Conservation (phyloP, 768 basidiomycete genomes). For the Xerocomellus intermedius region DNA sequence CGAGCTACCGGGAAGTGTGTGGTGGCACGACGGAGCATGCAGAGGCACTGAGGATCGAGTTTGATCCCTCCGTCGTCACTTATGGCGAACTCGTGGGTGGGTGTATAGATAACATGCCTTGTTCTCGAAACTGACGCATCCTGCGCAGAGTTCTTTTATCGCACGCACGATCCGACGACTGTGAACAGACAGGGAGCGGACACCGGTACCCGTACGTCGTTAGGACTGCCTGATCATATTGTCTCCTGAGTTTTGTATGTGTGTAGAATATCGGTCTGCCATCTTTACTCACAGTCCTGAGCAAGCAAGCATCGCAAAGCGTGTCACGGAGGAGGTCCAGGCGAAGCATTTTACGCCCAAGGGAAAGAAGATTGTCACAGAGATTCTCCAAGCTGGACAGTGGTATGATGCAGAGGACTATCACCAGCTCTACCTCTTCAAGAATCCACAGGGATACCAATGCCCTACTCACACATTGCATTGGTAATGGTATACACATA, state of each 20-base stretch:
- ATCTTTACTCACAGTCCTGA: slow-evolving; percentile 80
- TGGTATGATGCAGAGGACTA: slow-evolving; percentile 89
- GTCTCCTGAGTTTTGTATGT: background rate
- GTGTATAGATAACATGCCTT: slow-evolving; percentile 28
- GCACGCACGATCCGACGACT: slow-evolving; percentile 92
- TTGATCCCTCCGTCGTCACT: slow-evolving; percentile 71
- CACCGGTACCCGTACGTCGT: slow-evolving; percentile 66
- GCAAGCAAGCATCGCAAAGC: slow-evolving; percentile 68
- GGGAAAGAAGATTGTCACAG: slow-evolving; percentile 73
- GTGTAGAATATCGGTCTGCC: slow-evolving; percentile 85
- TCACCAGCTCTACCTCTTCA: slow-evolving; percentile 76
- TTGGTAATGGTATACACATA: slow-evolving; percentile 48
- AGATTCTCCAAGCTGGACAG: slow-evolving; percentile 61
- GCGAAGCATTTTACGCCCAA: slow-evolving; percentile 76
- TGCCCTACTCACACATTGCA: slow-evolving; percentile 86
- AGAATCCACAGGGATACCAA: slow-evolving; percentile 86
- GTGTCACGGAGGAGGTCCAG: slow-evolving; percentile 81
- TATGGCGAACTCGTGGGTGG: slow-evolving; percentile 86
- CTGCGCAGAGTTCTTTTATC: slow-evolving; percentile 87
- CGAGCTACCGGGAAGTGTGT: slow-evolving; percentile 76
- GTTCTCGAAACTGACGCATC: background rate
- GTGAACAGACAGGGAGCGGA: slow-evolving; percentile 77
- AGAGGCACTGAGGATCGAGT: slow-evolving; percentile 83
- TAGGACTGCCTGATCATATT: background rate
- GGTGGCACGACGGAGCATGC: slow-evolving; percentile 82